Evolutionary conservation across 768 basidiomycete species (phyloP).

Genomic region (Boletus rex-veris): DNA sequence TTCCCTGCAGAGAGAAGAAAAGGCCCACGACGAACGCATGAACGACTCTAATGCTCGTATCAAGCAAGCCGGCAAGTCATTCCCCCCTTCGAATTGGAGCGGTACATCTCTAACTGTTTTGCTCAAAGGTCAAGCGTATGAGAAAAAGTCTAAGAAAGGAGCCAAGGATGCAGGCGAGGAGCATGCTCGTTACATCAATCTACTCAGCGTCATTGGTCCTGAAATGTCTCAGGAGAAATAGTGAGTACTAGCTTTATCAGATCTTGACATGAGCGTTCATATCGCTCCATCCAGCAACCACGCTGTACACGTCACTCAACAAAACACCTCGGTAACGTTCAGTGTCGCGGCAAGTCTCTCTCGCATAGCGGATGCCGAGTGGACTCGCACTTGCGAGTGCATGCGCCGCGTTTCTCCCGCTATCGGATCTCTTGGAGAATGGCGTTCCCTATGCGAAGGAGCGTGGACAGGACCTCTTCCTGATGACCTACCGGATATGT

Average conservation of each 20-base stretch:
- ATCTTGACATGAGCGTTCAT: neutral
- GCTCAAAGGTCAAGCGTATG: constrained; percentile 59
- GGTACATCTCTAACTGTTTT: constrained; percentile 3
- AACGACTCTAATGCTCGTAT: constrained; percentile 64
- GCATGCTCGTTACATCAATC: constrained; percentile 71
- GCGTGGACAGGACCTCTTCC: constrained; percentile 55
- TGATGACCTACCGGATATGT: constrained; percentile 24
- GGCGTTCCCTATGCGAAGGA: constrained; percentile 72
- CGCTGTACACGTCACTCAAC: constrained; percentile 55
- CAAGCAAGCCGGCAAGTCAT: constrained; percentile 62
- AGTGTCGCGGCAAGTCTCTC: constrained; percentile 62
- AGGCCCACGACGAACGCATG: constrained; percentile 69
- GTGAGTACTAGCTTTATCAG: constrained; percentile 39
- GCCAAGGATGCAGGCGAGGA: constrained; percentile 65
- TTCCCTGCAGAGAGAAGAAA: constrained; percentile 70
- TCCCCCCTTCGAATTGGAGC: neutral
- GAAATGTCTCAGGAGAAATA: constrained; percentile 80
- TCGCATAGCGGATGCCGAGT: constrained; percentile 76
- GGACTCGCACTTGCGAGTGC: constrained; percentile 69
- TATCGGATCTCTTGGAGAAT: constrained; percentile 70
- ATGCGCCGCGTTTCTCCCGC: constrained; percentile 63
- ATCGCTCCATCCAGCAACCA: constrained; percentile 51
- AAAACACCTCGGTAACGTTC: constrained; percentile 55
- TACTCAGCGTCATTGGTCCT: constrained; percentile 67
- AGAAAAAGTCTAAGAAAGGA: constrained; percentile 79